Percentiles rank a stretch among this genome's conserved stretches.
Conservation (phyloP, 805 yeast genomes). For the Komagataella phaffii region DNA sequence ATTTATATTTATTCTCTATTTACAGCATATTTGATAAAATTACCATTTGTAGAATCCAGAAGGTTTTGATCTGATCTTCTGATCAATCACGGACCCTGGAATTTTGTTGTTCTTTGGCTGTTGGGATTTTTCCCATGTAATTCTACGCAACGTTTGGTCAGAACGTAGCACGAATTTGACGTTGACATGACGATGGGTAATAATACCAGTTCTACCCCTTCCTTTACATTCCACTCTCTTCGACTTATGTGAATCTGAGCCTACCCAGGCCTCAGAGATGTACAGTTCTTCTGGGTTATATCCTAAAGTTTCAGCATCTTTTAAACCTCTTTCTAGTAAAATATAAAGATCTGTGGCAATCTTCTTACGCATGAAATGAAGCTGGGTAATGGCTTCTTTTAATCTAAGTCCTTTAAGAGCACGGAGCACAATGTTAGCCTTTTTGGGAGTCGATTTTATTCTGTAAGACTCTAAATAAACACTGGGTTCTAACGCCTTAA, state of each 20-base stretch:
- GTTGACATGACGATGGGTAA: conserved; percentile 67
- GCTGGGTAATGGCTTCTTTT: conserved; percentile 77
- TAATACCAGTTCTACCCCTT: conserved; percentile 79
- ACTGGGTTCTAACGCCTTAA: conserved; percentile 76
- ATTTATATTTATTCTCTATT: conserved; percentile 1
- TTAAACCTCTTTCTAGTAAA: conserved; percentile 56
- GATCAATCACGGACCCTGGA: conserved; percentile 22
- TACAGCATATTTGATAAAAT: conserved; percentile 2
- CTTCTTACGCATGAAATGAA: conserved; percentile 75
- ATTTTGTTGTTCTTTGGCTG: conserved; percentile 23
- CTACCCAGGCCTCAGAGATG: conserved; percentile 79
- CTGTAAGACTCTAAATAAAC: conserved; percentile 72
- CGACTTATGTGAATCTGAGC: conserved; percentile 69
- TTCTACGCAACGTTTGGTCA: conserved; percentile 46
- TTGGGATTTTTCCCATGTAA: conserved; percentile 38
- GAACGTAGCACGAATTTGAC: conserved; percentile 67
- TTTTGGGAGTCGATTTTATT: conserved; percentile 78
- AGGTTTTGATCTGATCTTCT: conserved; percentile 31
- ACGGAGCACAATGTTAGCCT: conserved; percentile 69
- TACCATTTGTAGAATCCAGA: conserved; percentile 47
- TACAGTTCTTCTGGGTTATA: conserved; percentile 50
- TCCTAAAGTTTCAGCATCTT: conserved; percentile 50
- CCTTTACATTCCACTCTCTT: conserved; percentile 75
- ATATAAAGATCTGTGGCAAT: conserved; percentile 70
- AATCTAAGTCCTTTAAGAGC: conserved; percentile 61